Evolutionary conservation across 768 basidiomycete species (phyloP).

Genomic region (Boletus rex-veris): DNA sequence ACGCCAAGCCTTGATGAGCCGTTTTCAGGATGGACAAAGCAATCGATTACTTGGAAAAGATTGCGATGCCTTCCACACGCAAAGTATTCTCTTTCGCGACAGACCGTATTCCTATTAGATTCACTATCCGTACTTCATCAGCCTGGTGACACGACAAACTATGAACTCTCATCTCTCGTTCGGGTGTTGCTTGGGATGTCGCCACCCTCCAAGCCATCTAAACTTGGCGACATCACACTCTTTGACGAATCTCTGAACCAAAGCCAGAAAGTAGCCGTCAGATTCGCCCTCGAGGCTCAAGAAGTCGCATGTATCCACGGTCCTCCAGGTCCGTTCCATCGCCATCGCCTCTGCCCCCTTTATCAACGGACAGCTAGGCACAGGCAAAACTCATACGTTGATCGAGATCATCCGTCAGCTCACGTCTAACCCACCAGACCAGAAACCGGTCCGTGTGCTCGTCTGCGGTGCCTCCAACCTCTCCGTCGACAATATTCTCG

Average conservation of each 20-base stretch:
- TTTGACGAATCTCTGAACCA: constrained; percentile 76
- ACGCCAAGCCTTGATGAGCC: background rate
- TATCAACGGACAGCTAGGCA: constrained; percentile 43
- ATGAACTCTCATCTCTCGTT: constrained; percentile 49
- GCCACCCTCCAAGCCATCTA: constrained; percentile 39
- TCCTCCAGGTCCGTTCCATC: constrained; percentile 67
- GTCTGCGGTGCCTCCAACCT: constrained; percentile 94
- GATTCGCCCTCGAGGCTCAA: constrained; percentile 73
- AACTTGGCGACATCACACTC: constrained; percentile 49
- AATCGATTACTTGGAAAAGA: constrained; percentile 59
- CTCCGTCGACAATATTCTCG: constrained; percentile 93
- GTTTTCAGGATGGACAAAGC: constrained; percentile 81
- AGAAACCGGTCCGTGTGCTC: constrained; percentile 60
- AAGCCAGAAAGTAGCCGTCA: constrained; percentile 81
- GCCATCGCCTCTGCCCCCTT: background rate
- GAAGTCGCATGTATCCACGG: constrained; percentile 95
- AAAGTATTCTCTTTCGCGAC: constrained; percentile 10
- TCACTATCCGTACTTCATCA: constrained; percentile 6
- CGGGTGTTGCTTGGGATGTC: constrained; percentile 71
- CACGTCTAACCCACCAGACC: constrained; percentile 41
- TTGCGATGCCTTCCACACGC: constrained; percentile 29
- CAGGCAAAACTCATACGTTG: constrained; percentile 94
- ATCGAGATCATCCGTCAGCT: constrained; percentile 91
- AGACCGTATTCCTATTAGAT: background rate
- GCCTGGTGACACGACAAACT: constrained; percentile 41